These are phyloP conservation scores for Diddensiella caesifluorescens DNA, from an alignment of 805 yeast genomes.

Conservation along the genomic window DNA sequence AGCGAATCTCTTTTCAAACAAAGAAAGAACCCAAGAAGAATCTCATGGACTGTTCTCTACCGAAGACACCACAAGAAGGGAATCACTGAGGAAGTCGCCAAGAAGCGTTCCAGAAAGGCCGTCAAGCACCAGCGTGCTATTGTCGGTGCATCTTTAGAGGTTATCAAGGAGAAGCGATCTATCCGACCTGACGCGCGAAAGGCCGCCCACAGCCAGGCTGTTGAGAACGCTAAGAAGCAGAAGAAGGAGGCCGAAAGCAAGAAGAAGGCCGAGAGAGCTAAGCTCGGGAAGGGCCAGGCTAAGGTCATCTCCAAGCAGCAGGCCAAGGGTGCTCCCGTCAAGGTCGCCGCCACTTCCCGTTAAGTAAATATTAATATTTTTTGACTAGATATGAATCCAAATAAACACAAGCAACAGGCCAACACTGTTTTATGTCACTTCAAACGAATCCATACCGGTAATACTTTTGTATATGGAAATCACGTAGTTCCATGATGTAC, in stretches of 20 bases:
- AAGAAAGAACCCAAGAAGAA: slow-evolving; percentile 99
- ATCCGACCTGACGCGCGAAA: slow-evolving; percentile 96
- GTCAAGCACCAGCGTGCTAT: slow-evolving; percentile 98
- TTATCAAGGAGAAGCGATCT: slow-evolving; percentile 96
- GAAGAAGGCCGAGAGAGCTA: slow-evolving; percentile 92
- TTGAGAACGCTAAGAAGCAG: slow-evolving; percentile 45
- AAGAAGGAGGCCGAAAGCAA: slow-evolving; percentile 85
- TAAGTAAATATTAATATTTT: slow-evolving; percentile 38
- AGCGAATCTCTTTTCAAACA: slow-evolving; percentile 97
- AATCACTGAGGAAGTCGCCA: slow-evolving; percentile 95
- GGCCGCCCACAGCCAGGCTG: slow-evolving; percentile 92
- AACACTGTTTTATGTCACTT: no score
- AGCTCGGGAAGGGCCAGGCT: slow-evolving; percentile 48
- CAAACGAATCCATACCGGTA: no score
- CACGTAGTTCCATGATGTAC: no score
- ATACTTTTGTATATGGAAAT: no score
- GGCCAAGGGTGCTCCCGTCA: slow-evolving; percentile 97
- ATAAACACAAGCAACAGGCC: no score
- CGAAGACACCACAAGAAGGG: slow-evolving; percentile 99
- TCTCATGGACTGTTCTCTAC: slow-evolving; percentile 98
- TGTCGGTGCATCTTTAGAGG: slow-evolving; percentile 98
- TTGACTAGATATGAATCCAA: no score
- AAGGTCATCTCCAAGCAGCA: slow-evolving; percentile 89
- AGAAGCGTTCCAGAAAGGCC: slow-evolving; percentile 95
- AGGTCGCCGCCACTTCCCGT: slow-evolving; percentile 96